phyloP scores from a whole-genome alignment of 1,284 basidiomycete genomes.

The Rugosomyces carneus region DNA sequence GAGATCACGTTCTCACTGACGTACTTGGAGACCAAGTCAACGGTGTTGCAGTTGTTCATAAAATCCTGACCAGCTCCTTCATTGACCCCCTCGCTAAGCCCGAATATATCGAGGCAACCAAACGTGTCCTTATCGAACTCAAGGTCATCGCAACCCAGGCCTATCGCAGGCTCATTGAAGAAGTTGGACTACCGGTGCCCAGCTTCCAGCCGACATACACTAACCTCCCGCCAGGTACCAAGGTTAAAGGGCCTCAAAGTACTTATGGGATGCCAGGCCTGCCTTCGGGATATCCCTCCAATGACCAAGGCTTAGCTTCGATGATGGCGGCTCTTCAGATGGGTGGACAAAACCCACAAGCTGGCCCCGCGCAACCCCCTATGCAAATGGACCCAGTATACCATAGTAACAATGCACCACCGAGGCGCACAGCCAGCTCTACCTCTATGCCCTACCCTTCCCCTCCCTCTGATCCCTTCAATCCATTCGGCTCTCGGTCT shows the following conservation, averaged over 20 bases:
- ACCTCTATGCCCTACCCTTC: conserved; percentile 42
- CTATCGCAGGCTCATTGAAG: conserved; percentile 90
- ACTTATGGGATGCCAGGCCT: conserved; percentile 64
- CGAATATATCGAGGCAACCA: conserved; percentile 77
- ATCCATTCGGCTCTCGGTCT: conserved; percentile 63
- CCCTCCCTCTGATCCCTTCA: conserved; percentile 66
- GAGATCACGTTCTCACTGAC: conserved; percentile 87
- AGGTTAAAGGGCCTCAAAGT: conserved; percentile 55
- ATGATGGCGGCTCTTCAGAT: conserved; percentile 87
- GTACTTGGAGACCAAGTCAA: conserved; percentile 94
- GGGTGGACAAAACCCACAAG: conserved; percentile 78
- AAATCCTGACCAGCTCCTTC: conserved; percentile 84
- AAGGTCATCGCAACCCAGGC: conserved; percentile 88
- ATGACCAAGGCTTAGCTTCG: conserved; percentile 75
- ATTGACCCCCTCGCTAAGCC: conserved; percentile 68
- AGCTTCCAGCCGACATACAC: conserved; percentile 76
- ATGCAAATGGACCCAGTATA: conserved; percentile 65
- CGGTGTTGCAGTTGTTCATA: conserved; percentile 89
- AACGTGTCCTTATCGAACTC: conserved; percentile 81
- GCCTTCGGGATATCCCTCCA: conserved; percentile 71
- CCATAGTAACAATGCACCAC: conserved; percentile 28
- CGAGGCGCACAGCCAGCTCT: conserved; percentile 44
- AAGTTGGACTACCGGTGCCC: conserved; percentile 87
- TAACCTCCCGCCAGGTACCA: conserved; percentile 54
- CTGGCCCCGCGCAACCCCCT: conserved; percentile 55